phyloP scores from a whole-genome alignment of 495 filamentous ascomycete species.

The Penicilliopsis zonata region DNA sequence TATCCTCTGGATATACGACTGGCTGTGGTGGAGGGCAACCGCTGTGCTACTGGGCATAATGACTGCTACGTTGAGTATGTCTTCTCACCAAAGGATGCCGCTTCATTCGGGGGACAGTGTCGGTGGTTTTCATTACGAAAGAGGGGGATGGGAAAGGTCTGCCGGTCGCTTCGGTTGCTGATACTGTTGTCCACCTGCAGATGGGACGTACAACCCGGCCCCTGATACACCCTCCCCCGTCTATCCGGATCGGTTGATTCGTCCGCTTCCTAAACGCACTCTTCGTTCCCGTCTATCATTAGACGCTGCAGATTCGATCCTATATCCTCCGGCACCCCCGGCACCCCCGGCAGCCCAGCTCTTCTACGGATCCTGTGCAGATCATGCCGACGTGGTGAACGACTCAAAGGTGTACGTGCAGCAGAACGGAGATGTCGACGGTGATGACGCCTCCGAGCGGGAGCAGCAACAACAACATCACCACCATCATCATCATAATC shows the following conservation, averaged over 20 bases:
- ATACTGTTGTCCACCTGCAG: slow-evolving; percentile 25
- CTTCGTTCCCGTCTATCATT: slow-evolving; percentile 75
- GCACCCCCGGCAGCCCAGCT: slow-evolving; percentile 53
- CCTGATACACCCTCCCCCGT: slow-evolving; percentile 62
- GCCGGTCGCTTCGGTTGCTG: slow-evolving; percentile 29
- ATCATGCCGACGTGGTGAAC: slow-evolving; percentile 25
- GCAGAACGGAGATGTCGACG: slow-evolving; percentile 24
- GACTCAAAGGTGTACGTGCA: slow-evolving; percentile 35
- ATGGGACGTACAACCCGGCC: slow-evolving; percentile 43
- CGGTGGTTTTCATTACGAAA: no score
- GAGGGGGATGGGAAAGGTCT: slow-evolving; percentile 9
- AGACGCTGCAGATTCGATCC: slow-evolving; percentile 70
- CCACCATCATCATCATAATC: no score
- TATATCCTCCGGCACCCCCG: slow-evolving; percentile 66
- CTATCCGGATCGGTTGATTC: slow-evolving; percentile 83
- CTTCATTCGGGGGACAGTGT: slow-evolving; percentile 7
- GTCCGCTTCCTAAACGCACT: slow-evolving; percentile 79
- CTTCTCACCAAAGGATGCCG: slow-evolving; percentile 15
- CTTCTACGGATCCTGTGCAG: slow-evolving; percentile 61
- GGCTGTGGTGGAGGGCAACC: slow-evolving; percentile 22
- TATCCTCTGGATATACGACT: slow-evolving; percentile 6
- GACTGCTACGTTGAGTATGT: slow-evolving; percentile 40
- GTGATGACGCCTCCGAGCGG: slow-evolving; percentile 35
- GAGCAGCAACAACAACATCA: no score
- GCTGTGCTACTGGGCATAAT: slow-evolving; percentile 26